Evolutionary conservation across 768 basidiomycete genomes (phyloP), one percentile per base, ranked within the genome.

Genomic region (Termitomyces sp.): DNA sequence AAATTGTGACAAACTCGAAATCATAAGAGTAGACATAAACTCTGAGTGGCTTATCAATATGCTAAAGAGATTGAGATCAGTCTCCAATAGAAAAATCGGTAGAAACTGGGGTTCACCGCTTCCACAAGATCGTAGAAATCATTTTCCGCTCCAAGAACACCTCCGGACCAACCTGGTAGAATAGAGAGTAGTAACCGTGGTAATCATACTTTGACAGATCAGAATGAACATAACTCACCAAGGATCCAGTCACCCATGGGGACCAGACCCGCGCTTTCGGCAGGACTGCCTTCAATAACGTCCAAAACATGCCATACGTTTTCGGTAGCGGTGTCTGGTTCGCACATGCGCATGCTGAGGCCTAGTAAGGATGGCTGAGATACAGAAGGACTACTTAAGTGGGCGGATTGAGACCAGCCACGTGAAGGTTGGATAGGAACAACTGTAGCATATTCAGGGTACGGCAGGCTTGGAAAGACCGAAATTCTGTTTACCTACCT

Each of bases 261-360:
- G 20, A 99, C 97, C 11, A 98, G 83, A 3, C 95, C 96, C 6
- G 94, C 94, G 66, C 89, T 92, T 76, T 98, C 95, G 9, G 96
- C 97, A 6, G 97, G 97, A 61, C 89, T 92, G 22, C 94, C 96
- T 70, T 99, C 96, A 41, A 96, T 74, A 14, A 99, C 94, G 67
- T 99, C 97, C 47, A 99, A 78, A 41, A 99, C 94, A 71, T 98
- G 97, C 95, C 97, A 99, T 5, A 99, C 94, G 61, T 90, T 92
- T 67, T 98, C 94, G 20, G 92, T 76, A 16, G 96, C 90, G 52
- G 83, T 79, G 64, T 92, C 88, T 4, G 96, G 94, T 68, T 91
- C 84, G 68, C 97, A 99, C 67, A 98, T 82, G 22, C 96, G 84
- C 84, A 98, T 87, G 66, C 90, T 94, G 7, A 99, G 78, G 0